Conservation (phyloP, 2,329 filamentous ascomycete species). For the Aspergillus ochraceus region DNA sequence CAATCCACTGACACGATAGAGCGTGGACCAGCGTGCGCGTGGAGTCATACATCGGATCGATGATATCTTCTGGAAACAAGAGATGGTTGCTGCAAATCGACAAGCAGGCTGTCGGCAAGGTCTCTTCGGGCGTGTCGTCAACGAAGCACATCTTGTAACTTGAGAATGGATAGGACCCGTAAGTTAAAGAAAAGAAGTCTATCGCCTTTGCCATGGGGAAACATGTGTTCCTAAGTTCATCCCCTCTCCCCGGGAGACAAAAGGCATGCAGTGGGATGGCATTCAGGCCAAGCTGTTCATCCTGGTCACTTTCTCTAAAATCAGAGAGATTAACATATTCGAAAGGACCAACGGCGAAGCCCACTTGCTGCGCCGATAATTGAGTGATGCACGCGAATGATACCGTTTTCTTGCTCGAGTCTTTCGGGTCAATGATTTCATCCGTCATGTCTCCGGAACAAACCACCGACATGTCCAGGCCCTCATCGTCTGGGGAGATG, state of each 20-base stretch:
- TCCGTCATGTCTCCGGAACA: conserved; percentile 88
- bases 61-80: conserved; percentile 79
- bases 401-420: conserved; percentile 82
- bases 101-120: conserved; percentile 75
- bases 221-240: conserved; percentile 84
- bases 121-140: conserved; percentile 79
- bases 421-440: conserved; percentile 73
- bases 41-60: conserved; percentile 80
- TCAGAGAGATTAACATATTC: conserved; percentile 88
- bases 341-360: conserved; percentile 92
- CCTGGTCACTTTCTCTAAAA: conserved; percentile 85
- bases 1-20: conserved; percentile 89
- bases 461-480: conserved; percentile 83
- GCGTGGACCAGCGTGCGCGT: conserved; percentile 80
- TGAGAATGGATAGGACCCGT: conserved; percentile 85
- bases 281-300: conserved; percentile 84
- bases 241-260: conserved; percentile 77
- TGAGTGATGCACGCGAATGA: conserved; percentile 76
- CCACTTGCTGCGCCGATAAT: conserved; percentile 83
- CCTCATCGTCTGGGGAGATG: conserved; percentile 74
- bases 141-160: conserved; percentile 94
- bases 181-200: conserved; percentile 87
- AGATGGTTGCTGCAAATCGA: conserved; percentile 85
- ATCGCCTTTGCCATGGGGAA: conserved; percentile 79
- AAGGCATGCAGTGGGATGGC: conserved; percentile 89